Conservation (phyloP, 768 basidiomycete genomes). For the Suillus americanus region DNA sequence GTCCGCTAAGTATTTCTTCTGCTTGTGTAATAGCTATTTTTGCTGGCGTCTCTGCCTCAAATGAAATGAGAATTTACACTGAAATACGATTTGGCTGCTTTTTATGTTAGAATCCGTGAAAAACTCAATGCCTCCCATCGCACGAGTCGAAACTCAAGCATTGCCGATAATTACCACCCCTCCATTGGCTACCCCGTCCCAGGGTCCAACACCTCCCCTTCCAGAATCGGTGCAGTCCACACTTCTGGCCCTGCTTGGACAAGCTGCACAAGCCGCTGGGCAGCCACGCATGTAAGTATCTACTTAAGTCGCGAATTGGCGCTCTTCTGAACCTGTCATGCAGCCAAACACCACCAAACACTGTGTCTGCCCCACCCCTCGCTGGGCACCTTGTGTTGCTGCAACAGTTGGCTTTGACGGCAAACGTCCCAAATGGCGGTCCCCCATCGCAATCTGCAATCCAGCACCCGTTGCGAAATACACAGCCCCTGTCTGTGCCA, state of each 20-base stretch:
- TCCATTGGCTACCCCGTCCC: constrained; percentile 27
- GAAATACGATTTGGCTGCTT: constrained; percentile 56
- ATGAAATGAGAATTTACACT: constrained; percentile 63
- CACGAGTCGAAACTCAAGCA: constrained; percentile 37
- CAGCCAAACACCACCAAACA: constrained; percentile 69
- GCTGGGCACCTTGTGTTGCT: constrained; percentile 66
- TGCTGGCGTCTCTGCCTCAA: constrained; percentile 40
- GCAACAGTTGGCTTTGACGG: constrained; percentile 73
- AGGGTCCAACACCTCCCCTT: constrained; percentile 19
- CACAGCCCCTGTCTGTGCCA: constrained; percentile 17
- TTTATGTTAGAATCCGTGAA: constrained; percentile 57
- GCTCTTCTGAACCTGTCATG: constrained; percentile 5
- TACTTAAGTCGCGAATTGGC: constrained; percentile 4
- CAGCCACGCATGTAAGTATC: constrained; percentile 40
- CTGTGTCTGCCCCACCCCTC: constrained; percentile 33
- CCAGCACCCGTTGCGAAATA: neutral
- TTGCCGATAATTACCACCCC: constrained; percentile 26
- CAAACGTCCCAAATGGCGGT: constrained; percentile 39
- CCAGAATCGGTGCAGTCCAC: constrained; percentile 51
- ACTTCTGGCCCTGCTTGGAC: constrained; percentile 66
- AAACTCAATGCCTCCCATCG: constrained; percentile 37
- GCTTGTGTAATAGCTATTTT: constrained; percentile 65
- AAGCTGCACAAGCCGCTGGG: constrained; percentile 52
- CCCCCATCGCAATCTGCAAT: constrained; percentile 18
- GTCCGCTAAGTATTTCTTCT: constrained; percentile 81